These are phyloP conservation scores for Coemansia guatemalensis DNA, from an alignment of 192 early-diverging fungal genomes.

Conservation along the genomic window DNA sequence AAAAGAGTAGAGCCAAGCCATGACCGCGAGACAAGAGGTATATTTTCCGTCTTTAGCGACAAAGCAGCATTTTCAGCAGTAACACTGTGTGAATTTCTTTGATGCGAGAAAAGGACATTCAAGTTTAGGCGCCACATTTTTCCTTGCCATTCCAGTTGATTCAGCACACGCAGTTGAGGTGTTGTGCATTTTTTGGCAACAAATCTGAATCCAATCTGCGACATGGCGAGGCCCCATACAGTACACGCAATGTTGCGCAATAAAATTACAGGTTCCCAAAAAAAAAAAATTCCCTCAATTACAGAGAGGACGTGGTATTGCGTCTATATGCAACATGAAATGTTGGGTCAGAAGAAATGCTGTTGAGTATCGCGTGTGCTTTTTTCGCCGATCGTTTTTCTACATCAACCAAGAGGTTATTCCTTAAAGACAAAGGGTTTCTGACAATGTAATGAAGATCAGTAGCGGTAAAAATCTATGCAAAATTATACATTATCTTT, in stretches of 20 bases:
- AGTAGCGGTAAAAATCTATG: background rate
- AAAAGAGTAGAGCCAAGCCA: too few relatives aligned
- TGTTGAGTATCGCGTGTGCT: background rate
- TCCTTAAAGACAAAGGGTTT: background rate
- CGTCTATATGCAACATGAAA: background rate
- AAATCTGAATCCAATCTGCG: too few relatives aligned
- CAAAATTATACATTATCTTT: background rate
- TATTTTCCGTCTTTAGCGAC: too few relatives aligned
- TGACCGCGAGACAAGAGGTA: too few relatives aligned
- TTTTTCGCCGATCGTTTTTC: background rate
- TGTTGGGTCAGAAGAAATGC: background rate
- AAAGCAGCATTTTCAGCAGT: too few relatives aligned
- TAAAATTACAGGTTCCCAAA: background rate
- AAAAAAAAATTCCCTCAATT: background rate
- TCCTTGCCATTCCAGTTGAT: too few relatives aligned
- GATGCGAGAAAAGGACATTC: too few relatives aligned
- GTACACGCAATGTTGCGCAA: background rate
- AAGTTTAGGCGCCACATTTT: too few relatives aligned
- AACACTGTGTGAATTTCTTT: too few relatives aligned
- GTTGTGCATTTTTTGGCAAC: too few relatives aligned
- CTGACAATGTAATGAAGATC: background rate
- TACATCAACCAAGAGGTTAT: background rate
- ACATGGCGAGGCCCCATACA: too few relatives aligned
- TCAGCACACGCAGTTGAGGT: too few relatives aligned
- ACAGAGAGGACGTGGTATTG: background rate